Evolutionary conservation across 2,329 filamentous ascomycete genomes (phyloP), one percentile per base, ranked within the genome.

Genomic region (Cadophora gregata): DNA sequence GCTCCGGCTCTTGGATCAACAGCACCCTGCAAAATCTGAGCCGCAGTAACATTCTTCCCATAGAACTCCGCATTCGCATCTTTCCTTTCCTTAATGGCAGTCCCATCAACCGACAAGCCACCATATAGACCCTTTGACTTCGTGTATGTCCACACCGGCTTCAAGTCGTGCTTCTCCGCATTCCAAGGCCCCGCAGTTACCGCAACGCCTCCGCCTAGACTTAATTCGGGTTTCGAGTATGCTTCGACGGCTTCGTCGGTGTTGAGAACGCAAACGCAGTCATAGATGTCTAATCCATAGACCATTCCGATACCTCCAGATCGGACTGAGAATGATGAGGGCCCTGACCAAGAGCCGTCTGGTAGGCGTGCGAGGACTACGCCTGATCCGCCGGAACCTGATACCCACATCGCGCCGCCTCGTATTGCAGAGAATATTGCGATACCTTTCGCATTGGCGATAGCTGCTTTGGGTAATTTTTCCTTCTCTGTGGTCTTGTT

Each of bases 211-310:
- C 90, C 90, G 3, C 93, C 93, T 0, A 97, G 80, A 0, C 91
- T 94, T 70, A 92, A 88, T 16, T 93, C 86, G 1, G 92, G 84
- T 66, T 87, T 88, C 67, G 90, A 91, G 78, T 96, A 96, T 0
- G 91, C 90, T 19, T 90, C 86, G 50, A 96, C 81, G 0, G 93
- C 93, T 71, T 91, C 85, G 50, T 86, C 83, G 4, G 86, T 91
- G 80, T 96, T 96, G 78, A 97, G 93, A 42, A 96, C 90, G 27
- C 93, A 88, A 2, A 97, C 92, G 72, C 92, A 96, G 77, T 96
- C 93, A 80, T 96, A 96, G 31, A 96, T 93, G 77, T 96, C 93
- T 14, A 95, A 85, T 14, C 93, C 93, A 0, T 92, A 86, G 67
- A 95, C 84, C 76, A 96, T 93, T 0, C 93, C 93, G 0, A 93